Evolutionary conservation across 1,284 basidiomycete species (phyloP).

Genomic region (Ustanciosporium gigantosporum): DNA sequence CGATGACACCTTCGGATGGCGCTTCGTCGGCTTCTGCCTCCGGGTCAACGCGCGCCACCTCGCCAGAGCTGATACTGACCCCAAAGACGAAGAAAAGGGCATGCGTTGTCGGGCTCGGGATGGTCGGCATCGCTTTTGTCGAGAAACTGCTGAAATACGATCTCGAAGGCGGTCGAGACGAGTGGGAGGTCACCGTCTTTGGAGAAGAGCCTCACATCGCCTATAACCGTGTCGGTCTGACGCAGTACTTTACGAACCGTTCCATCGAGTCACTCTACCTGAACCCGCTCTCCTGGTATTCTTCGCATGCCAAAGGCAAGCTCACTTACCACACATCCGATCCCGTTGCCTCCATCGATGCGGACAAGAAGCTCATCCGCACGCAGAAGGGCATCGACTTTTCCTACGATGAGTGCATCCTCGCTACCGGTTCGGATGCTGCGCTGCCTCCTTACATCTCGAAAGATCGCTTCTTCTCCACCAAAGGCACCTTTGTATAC

Average conservation of each 20-base stretch:
- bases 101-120: slow-evolving; percentile 70
- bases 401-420: slow-evolving; percentile 66
- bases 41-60: not conserved
- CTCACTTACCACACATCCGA: slow-evolving; percentile 54
- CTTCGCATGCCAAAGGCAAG: slow-evolving; percentile 50
- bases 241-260: slow-evolving; percentile 71
- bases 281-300: slow-evolving; percentile 70
- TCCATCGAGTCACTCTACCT: slow-evolving; percentile 72
- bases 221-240: slow-evolving; percentile 68
- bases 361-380: slow-evolving; percentile 64
- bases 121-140: slow-evolving; percentile 70
- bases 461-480: slow-evolving; percentile 62
- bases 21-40: not conserved
- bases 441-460: slow-evolving; percentile 71
- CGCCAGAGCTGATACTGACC: not conserved
- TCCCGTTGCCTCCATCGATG: slow-evolving; percentile 65
- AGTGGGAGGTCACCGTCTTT: slow-evolving; percentile 55
- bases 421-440: slow-evolving; percentile 74
- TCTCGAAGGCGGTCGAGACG: slow-evolving; percentile 37
- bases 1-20: not conserved
- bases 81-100: slow-evolving; percentile 48
- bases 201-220: slow-evolving; percentile 72
- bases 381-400: slow-evolving; percentile 66
- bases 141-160: slow-evolving; percentile 53
- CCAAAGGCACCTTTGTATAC: slow-evolving; percentile 72